phyloP scores from a whole-genome alignment of 192 early-diverging fungal genomes.

The Helicostylum pulchrum region DNA sequence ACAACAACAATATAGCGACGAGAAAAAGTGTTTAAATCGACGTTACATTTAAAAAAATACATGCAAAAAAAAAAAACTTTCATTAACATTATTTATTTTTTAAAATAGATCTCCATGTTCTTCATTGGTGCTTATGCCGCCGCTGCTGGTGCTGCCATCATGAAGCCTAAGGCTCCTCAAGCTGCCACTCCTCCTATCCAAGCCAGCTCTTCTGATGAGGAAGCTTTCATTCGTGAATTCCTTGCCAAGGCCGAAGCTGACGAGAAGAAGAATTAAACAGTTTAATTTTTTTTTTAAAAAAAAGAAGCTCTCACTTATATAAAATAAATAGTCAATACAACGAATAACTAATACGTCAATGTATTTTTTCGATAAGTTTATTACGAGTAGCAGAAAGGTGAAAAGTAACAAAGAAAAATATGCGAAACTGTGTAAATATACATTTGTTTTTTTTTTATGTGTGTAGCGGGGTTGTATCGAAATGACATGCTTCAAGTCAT shows the following conservation, averaged over 20 bases:
- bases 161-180: conserved; percentile 28
- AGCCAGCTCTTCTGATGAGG: conserved; percentile 42
- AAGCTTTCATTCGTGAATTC: conserved; percentile 49
- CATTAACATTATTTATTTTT: conserved; percentile 4
- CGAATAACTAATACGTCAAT: too few relatives aligned
- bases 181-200: conserved; percentile 41
- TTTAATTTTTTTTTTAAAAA: background rate
- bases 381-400: too few relatives aligned
- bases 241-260: conserved; percentile 36
- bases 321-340: too few relatives aligned
- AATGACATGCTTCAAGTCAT: too few relatives aligned
- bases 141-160: conserved; percentile 16
- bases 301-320: too few relatives aligned
- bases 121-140: conserved; percentile 37
- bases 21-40: background rate
- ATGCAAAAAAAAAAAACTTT: background rate
- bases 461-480: too few relatives aligned
- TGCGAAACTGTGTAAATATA: too few relatives aligned
- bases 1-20: background rate
- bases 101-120: conserved; percentile 32
- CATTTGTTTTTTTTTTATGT: too few relatives aligned
- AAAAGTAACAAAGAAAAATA: too few relatives aligned
- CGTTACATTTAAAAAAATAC: background rate
- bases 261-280: conserved; percentile 28
- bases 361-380: too few relatives aligned